phyloP scores from a whole-genome alignment of 1,139 yeast species.

The Magnusiomyces tetraspermus region DNA sequence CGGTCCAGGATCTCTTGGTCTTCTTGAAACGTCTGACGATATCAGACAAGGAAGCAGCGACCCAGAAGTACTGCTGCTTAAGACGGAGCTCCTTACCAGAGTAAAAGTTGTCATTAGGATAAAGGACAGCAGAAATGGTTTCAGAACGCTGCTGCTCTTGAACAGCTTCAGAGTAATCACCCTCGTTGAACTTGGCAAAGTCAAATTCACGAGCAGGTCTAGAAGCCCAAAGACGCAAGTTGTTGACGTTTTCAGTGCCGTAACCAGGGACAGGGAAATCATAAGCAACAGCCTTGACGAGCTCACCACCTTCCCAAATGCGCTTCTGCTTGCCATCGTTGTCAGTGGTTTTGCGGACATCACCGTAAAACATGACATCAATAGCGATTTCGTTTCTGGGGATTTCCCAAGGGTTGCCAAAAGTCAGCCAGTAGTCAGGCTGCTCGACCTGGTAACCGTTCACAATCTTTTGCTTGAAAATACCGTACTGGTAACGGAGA shows the following conservation, averaged over 20 bases:
- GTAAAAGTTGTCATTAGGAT: constrained; percentile 88
- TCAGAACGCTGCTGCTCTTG: constrained; percentile 81
- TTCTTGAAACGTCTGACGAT: constrained; percentile 86
- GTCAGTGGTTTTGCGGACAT: constrained; percentile 54
- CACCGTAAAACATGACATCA: constrained; percentile 89
- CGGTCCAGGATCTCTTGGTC: constrained; percentile 66
- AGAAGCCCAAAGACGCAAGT: constrained; percentile 84
- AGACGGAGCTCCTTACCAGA: constrained; percentile 86
- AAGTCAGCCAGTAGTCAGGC: constrained; percentile 89
- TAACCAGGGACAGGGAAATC: constrained; percentile 94
- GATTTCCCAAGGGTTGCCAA: constrained; percentile 88
- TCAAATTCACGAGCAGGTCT: constrained; percentile 88
- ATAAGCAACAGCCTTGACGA: constrained; percentile 83
- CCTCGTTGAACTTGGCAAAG: constrained; percentile 82
- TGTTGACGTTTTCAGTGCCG: constrained; percentile 75
- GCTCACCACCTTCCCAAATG: constrained; percentile 81
- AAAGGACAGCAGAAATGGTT: constrained; percentile 81
- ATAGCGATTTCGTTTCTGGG: constrained; percentile 78
- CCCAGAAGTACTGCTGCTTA: constrained; percentile 97
- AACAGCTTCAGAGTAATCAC: constrained; percentile 83
- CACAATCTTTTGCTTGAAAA: constrained; percentile 79
- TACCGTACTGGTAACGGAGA: constrained; percentile 85
- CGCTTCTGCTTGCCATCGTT: constrained; percentile 44
- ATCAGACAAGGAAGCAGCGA: constrained; percentile 85
- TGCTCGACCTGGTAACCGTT: constrained; percentile 91